Percentiles rank a stretch among this genome's conserved stretches.
These are phyloP conservation scores for Talaromyces verruculosus DNA, from an alignment of 2,329 filamentous ascomycete genomes.

Conservation along the genomic window DNA sequence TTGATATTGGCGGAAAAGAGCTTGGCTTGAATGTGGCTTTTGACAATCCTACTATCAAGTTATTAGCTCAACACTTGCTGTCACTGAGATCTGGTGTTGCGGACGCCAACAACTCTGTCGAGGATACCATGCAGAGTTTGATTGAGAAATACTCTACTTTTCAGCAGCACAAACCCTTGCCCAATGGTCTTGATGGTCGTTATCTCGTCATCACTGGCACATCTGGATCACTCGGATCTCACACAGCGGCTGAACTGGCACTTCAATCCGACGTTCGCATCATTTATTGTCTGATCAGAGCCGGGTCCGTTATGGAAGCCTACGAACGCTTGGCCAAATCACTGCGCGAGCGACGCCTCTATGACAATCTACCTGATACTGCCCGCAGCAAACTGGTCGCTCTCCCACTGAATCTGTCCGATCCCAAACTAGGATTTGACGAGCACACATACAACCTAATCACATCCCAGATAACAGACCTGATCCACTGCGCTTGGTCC, in stretches of 20 bases:
- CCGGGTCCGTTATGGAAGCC: slow-evolving; percentile 44
- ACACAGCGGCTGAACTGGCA: slow-evolving; percentile 53
- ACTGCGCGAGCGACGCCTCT: slow-evolving; percentile 40
- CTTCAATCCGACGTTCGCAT: slow-evolving; percentile 37
- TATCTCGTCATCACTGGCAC: slow-evolving; percentile 59
- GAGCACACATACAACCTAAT: slow-evolving; percentile 8
- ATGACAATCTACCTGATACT: slow-evolving; percentile 22
- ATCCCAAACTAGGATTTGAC: slow-evolving; percentile 51
- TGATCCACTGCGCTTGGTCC: slow-evolving; percentile 65
- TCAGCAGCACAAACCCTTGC: slow-evolving; percentile 28
- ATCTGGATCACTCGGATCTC: slow-evolving; percentile 65
- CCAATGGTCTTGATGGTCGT: slow-evolving; percentile 25
- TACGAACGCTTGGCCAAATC: slow-evolving; percentile 48
- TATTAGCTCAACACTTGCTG: slow-evolving; percentile 49
- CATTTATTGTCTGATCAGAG: slow-evolving; percentile 60
- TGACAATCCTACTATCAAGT: slow-evolving; percentile 54
- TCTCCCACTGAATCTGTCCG: slow-evolving; percentile 50
- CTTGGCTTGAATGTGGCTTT: slow-evolving; percentile 61
- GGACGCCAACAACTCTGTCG: slow-evolving; percentile 31
- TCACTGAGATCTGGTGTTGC: slow-evolving; percentile 43
- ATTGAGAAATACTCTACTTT: slow-evolving; percentile 48
- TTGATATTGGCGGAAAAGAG: slow-evolving; percentile 51
- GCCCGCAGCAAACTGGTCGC: slow-evolving; percentile 46
- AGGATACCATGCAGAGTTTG: slow-evolving; percentile 49
- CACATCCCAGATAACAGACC: background rate